A percentile compares a stretch with the other conserved stretches of the same genome.
Evolutionary conservation across 768 basidiomycete species (phyloP).

Genomic region (Termitomyces sp.): DNA sequence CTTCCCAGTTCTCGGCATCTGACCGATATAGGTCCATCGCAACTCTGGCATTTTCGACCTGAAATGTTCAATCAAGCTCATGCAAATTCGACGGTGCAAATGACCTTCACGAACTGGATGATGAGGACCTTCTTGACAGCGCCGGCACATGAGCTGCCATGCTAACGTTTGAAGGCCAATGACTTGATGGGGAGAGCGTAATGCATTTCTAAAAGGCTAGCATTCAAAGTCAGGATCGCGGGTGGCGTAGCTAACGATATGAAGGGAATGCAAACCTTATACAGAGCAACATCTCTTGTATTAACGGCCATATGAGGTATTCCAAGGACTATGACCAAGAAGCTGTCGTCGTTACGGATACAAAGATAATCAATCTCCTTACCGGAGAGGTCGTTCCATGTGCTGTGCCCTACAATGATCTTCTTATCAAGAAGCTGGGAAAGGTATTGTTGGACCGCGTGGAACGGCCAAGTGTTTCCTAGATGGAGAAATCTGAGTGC

Average conservation of each 20-base stretch:
- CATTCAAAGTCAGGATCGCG: background rate
- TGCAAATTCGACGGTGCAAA: conserved; percentile 4
- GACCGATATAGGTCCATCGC: conserved; percentile 53
- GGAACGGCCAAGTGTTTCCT: conserved; percentile 54
- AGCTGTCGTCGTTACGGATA: conserved; percentile 9
- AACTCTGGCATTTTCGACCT: conserved; percentile 77
- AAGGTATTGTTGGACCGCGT: conserved; percentile 59
- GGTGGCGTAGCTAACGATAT: conserved; percentile 15
- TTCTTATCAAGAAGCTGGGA: conserved; percentile 65
- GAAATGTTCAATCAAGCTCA: conserved; percentile 10
- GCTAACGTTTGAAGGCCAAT: conserved; percentile 75
- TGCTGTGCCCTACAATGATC: conserved; percentile 67
- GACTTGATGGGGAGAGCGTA: conserved; percentile 60
- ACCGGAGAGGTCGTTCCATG: conserved; percentile 84
- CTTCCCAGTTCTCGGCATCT: conserved; percentile 63
- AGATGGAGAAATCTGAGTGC: conserved; percentile 2
- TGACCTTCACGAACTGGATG: conserved; percentile 55
- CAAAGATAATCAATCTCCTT: conserved; percentile 13
- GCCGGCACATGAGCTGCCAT: conserved; percentile 79
- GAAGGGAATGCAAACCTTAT: conserved; percentile 34
- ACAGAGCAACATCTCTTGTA: conserved; percentile 78
- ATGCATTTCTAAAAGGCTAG: conserved; percentile 68
- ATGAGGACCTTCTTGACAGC: conserved; percentile 66
- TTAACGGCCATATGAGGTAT: conserved; percentile 74
- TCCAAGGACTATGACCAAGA: conserved; percentile 53